Evolutionary conservation across 2,329 filamentous ascomycete species (phyloP).

Genomic region (Orbilia oligospora): DNA sequence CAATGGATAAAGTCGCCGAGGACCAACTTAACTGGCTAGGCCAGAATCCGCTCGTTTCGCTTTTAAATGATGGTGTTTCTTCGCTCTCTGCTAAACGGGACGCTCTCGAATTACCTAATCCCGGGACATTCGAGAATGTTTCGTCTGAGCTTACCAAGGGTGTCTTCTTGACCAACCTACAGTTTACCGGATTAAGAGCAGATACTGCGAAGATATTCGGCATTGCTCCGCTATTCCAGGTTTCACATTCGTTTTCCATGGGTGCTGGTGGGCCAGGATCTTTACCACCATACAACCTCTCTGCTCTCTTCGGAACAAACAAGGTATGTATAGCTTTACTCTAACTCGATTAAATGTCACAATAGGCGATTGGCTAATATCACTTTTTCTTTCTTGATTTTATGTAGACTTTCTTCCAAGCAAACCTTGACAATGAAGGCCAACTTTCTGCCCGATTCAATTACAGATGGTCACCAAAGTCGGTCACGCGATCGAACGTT

Average conservation of each 20-base stretch:
- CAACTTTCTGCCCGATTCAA: slow-evolving; percentile 91
- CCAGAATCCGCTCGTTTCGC: slow-evolving; percentile 79
- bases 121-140: slow-evolving; percentile 90
- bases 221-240: slow-evolving; percentile 92
- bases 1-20: slow-evolving; percentile 59
- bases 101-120: slow-evolving; percentile 89
- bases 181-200: slow-evolving; percentile 95
- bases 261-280: slow-evolving; percentile 78
- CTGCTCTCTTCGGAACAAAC: slow-evolving; percentile 91
- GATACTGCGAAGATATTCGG: slow-evolving; percentile 98
- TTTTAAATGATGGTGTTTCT: slow-evolving; percentile 82
- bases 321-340: slow-evolving; percentile 75
- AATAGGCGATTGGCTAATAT: slow-evolving; percentile 29
- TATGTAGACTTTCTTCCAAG: slow-evolving; percentile 89
- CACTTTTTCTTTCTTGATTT: not conserved
- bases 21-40: slow-evolving; percentile 76
- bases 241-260: slow-evolving; percentile 96
- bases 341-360: slow-evolving; percentile 12
- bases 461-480: slow-evolving; percentile 84
- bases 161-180: slow-evolving; percentile 95
- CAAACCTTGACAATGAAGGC: slow-evolving; percentile 92
- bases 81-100: slow-evolving; percentile 88
- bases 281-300: slow-evolving; percentile 94
- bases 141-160: slow-evolving; percentile 94
- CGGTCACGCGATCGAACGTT: slow-evolving; percentile 88